Conservation (phyloP, 352 stramenopile genomes). For the Pythium monospermum region DNA sequence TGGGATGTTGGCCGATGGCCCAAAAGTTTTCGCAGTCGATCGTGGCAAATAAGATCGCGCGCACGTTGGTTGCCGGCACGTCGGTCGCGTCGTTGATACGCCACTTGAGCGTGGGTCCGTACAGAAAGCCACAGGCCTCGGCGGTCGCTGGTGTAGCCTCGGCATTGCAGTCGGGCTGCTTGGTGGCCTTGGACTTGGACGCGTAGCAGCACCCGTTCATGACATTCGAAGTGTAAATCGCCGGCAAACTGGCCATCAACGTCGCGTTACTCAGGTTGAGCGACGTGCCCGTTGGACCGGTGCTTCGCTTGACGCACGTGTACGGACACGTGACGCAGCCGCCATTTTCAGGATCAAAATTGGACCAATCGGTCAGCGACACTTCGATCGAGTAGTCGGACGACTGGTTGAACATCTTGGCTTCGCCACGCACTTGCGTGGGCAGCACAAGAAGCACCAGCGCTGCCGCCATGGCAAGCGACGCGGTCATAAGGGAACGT, state of each 20-base stretch:
- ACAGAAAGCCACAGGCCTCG: constrained; percentile 80
- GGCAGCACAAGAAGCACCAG: constrained; percentile 22
- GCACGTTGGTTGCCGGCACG: constrained; percentile 29
- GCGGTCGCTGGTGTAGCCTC: constrained; percentile 54
- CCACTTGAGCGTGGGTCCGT: constrained; percentile 80
- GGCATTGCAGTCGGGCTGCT: constrained; percentile 51
- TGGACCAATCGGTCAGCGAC: constrained; percentile 69
- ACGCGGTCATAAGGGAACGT: no score
- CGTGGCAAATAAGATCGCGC: constrained; percentile 76
- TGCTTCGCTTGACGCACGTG: constrained; percentile 71
- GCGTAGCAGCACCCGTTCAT: constrained; percentile 85
- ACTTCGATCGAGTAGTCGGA: constrained; percentile 68
- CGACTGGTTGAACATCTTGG: constrained; percentile 67
- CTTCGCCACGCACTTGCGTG: constrained; percentile 5
- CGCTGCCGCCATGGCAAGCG: constrained; percentile 17
- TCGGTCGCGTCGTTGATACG: constrained; percentile 64
- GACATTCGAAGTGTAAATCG: constrained; percentile 62
- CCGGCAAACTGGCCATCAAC: constrained; percentile 53
- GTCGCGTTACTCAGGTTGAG: constrained; percentile 81
- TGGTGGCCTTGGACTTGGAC: constrained; percentile 27
- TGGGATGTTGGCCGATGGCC: constrained; percentile 68
- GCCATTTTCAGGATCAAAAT: constrained; percentile 69
- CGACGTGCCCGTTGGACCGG: constrained; percentile 66
- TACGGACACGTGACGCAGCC: constrained; percentile 85
- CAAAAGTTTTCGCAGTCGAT: constrained; percentile 85